phyloP scores from a whole-genome alignment of 192 early-diverging fungal genomes.

The Geosiphon pyriformis region DNA sequence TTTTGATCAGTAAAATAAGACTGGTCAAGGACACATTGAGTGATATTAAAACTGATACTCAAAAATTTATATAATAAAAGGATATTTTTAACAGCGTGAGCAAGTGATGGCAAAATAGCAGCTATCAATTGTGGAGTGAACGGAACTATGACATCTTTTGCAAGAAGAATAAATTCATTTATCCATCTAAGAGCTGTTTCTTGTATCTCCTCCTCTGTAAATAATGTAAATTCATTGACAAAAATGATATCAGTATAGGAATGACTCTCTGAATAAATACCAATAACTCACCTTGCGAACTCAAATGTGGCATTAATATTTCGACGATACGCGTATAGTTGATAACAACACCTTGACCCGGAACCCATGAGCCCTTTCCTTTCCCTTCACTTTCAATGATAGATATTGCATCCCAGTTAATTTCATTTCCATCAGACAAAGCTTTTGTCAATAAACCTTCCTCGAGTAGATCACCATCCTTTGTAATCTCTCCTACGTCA shows the following conservation, averaged over 20 bases:
- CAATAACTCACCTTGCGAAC: slow-evolving; percentile 45
- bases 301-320: slow-evolving; percentile 81
- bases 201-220: slow-evolving; percentile 81
- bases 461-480: slow-evolving; percentile 15
- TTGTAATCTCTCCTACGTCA: slow-evolving; percentile 11
- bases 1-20: slow-evolving; percentile 26
- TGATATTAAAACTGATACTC: background rate
- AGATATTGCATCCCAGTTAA: slow-evolving; percentile 22
- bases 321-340: slow-evolving; percentile 80
- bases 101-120: slow-evolving; percentile 80
- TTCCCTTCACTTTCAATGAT: slow-evolving; percentile 35
- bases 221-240: background rate
- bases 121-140: slow-evolving; percentile 77
- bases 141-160: slow-evolving; percentile 76
- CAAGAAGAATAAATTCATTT: slow-evolving; percentile 79
- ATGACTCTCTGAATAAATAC: background rate
- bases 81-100: slow-evolving; percentile 56
- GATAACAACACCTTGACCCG: slow-evolving; percentile 72
- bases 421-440: slow-evolving; percentile 5
- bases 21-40: slow-evolving; percentile 3
- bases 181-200: slow-evolving; percentile 89
- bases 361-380: slow-evolving; percentile 59
- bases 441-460: slow-evolving; percentile 3
- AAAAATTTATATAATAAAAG: slow-evolving; percentile 1
- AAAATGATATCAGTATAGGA: background rate